A percentile compares a stretch with the other conserved stretches of the same genome.
These are phyloP conservation scores for Pseudonitzschia multiseries DNA, from an alignment of 108 stramenopile species.

Conservation along the genomic window DNA sequence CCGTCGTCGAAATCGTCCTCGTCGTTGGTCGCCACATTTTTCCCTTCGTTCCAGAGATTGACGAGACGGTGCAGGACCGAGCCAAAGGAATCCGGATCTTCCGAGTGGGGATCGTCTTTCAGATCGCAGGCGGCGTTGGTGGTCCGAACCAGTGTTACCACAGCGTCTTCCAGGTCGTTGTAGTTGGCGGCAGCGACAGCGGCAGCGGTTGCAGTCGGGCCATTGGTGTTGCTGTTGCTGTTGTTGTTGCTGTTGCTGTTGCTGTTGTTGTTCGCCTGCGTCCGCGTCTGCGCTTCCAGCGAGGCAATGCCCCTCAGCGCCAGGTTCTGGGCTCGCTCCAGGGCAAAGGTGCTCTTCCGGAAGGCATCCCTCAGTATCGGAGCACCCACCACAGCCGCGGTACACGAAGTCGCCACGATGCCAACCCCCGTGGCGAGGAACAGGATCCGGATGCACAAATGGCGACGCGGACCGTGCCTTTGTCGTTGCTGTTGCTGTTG, in stretches of 20 bases:
- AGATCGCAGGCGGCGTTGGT: background rate
- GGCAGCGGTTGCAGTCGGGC: too few species aligned
- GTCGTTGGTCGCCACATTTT: background rate
- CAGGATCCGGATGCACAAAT: background rate
- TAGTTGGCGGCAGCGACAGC: too few species aligned
- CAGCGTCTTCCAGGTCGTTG: background rate
- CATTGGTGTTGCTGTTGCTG: too few species aligned
- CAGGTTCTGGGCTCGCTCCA: background rate
- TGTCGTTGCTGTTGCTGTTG: too few species aligned
- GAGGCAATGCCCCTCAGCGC: background rate
- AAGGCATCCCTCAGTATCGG: background rate
- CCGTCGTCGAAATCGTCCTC: background rate
- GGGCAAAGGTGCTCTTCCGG: background rate
- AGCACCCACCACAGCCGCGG: background rate
- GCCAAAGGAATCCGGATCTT: background rate
- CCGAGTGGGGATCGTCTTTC: background rate
- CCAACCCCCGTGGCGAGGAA: background rate
- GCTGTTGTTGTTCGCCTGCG: too few species aligned
- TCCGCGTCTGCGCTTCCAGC: too few species aligned
- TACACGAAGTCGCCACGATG: background rate
- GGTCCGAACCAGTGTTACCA: background rate
- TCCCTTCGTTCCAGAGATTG: background rate
- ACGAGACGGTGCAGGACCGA: background rate
- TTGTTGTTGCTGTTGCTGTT: too few species aligned
- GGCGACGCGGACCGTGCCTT: too few species aligned